Percentiles rank a stretch among this genome's conserved stretches.
Conservation (phyloP, 83 land plant species). For the Diphasiastrum complanatum region DNA sequence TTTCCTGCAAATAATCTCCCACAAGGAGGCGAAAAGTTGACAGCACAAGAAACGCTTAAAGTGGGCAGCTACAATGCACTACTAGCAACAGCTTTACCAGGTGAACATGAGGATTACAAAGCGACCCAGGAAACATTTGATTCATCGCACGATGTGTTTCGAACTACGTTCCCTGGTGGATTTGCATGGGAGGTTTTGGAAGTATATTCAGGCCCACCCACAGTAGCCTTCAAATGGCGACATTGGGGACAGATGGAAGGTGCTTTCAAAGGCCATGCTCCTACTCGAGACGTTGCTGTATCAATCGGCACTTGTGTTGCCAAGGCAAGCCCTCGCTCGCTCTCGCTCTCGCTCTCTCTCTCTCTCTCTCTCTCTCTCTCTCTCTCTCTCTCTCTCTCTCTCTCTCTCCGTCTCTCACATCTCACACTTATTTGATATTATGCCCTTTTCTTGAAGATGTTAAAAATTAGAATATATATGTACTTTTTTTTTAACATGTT, state of each 20-base stretch:
- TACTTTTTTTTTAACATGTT: too few relatives aligned
- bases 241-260: slow-evolving; percentile 60
- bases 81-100: slow-evolving; percentile 40
- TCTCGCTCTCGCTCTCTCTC: too few relatives aligned
- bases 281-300: slow-evolving; percentile 31
- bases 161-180: slow-evolving; percentile 47
- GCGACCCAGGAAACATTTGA: slow-evolving; percentile 37
- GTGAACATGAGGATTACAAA: slow-evolving; percentile 36
- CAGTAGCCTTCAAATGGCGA: slow-evolving; percentile 47
- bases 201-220: slow-evolving; percentile 49
- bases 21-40: slow-evolving; percentile 44
- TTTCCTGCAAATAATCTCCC: too few relatives aligned
- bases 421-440: too few relatives aligned
- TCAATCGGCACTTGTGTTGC: slow-evolving; percentile 46
- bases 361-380: too few relatives aligned
- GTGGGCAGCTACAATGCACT: slow-evolving; percentile 65
- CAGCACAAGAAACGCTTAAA: slow-evolving; percentile 47
- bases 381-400: too few relatives aligned
- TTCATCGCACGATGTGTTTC: slow-evolving; percentile 48
- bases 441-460: too few relatives aligned
- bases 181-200: slow-evolving; percentile 59
- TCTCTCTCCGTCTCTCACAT: too few relatives aligned
- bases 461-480: not conserved
- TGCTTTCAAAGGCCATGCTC: slow-evolving; percentile 43
- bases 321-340: slow-evolving; percentile 25